Conservation (phyloP, 495 filamentous ascomycete genomes). For the Cenococcum geophilum region DNA sequence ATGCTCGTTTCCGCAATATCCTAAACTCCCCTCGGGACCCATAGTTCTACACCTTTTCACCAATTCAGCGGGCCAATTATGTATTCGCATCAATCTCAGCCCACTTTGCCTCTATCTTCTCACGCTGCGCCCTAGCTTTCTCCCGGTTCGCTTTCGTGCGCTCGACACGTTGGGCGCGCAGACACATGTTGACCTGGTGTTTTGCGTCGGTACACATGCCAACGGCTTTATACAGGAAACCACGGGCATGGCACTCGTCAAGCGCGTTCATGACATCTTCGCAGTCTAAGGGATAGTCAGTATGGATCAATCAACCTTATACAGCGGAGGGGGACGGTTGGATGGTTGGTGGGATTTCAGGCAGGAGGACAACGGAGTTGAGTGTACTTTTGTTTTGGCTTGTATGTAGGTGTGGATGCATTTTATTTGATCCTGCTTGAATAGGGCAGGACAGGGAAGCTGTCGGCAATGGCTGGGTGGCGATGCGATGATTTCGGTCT, state of each 20-base stretch:
- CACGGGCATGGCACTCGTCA: conserved; percentile 89
- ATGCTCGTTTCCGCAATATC: not conserved
- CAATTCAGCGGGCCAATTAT: conserved; percentile 33
- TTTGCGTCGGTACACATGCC: conserved; percentile 90
- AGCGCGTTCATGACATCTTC: conserved; percentile 87
- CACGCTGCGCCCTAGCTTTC: conserved; percentile 58
- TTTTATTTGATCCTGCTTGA: conserved; percentile 41
- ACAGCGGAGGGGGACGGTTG: conserved; percentile 8
- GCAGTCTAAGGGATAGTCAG: conserved; percentile 57
- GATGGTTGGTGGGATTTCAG: conserved; percentile 3
- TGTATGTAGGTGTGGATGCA: conserved; percentile 97
- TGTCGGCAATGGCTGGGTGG: not conserved
- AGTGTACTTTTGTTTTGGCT: conserved; percentile 75
- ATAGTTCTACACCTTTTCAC: not conserved
- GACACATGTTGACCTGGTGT: conserved; percentile 69
- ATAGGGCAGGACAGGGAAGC: not conserved
- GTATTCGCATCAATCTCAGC: conserved; percentile 74
- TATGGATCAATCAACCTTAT: not conserved
- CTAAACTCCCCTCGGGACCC: not conserved
- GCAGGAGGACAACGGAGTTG: not conserved
- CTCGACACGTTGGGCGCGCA: conserved; percentile 69
- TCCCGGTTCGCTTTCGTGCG: conserved; percentile 72
- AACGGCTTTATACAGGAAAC: conserved; percentile 80
- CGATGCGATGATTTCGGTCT: conserved; percentile 8
- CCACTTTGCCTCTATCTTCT: conserved; percentile 67